Base-by-base conservation (phyloP, 2,329 filamentous ascomycete species). In the Akanthomyces muscarius region DNA sequence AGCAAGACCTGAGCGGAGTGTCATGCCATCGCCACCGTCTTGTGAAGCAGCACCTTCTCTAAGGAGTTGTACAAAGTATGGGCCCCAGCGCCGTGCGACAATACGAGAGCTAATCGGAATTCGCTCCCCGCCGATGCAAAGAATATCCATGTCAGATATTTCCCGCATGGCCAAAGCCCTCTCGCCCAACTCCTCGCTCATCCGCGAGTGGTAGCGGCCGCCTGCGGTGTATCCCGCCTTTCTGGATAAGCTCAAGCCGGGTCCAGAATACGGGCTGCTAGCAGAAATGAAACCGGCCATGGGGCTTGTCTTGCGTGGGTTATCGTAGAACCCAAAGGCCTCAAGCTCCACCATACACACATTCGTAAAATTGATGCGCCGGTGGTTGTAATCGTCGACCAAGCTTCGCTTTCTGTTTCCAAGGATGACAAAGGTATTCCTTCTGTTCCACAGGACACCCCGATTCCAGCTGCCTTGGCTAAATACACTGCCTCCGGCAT, bases 381-480 rank as follows among this genome's bases (percentile, higher is more conserved):
- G 89, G 71, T 98, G 95, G 73, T 98, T 98, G 76, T 99, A 99
- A 75, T 99, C 95, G 69, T 99, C 94, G 0, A 98, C 94, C 38
- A 99, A 82, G 68, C 91, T 97, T 66, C 95, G 83, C 75, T 96
- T 97, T 44, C 95, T 86, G 74, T 97, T 96, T 53, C 95, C 95
- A 44, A 99, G 82, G 66, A 99, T 94, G 41, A 98, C 92, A 77
- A 98, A 99, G 0, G 92, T 91, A 72, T 97, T 99, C 66, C 95
- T 86, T 50, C 94, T 86, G 71, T 91, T 90, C 95, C 95, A 99
- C 8, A 99, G 76, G 36, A 99, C 86, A 47, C 95, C 95, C 63
- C 95, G 85, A 72, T 99, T 99, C 95, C 95, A 99, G 75, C 94
- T 98, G 51, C 95, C 95, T 73, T 97, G 92, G 70, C 91, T 94